Evolutionary conservation across 169 alveolate species (phyloP), one percentile per base, ranked within the genome.

Genomic region (Plasmodium knowlesi): DNA sequence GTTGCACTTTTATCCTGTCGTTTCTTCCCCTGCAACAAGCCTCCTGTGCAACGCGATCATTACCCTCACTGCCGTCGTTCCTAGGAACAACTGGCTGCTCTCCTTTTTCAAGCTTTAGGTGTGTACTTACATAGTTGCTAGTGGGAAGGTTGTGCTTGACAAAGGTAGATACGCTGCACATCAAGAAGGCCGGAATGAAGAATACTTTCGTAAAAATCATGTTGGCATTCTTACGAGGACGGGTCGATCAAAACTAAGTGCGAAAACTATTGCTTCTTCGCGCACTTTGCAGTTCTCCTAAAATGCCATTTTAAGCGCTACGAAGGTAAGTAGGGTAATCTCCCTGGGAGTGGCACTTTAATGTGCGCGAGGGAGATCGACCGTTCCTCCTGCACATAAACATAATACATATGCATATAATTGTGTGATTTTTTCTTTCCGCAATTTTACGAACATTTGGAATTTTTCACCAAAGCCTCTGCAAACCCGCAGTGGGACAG

Each of bases 191-290:
- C 39, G 61, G 73, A 39, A 89, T 32, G 39, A 89, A 67, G 37
- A 57, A 89, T 30, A 39, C 19, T 39, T 71, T 89, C 54, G 37
- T 34, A 67, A 89, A 89, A 37, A 78, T 22, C 94, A 89, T 89
- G 57, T 83, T 89, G 37, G 22, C 90, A 89, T 79, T 89, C 79
- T 89, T 39, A 89, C 46, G 50, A 32, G 9, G 57, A 16, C 37
- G 19, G 41, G 71, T 46, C 32, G 54, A 41, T 14, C 46, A 16
- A 46, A 84, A 50, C 34, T 12, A 39, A 84, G 73, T 25, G 19
- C 10, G 39, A 19, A 74, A 74, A 32, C 14, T 70, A 14, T 22
- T 37, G 46, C 32, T 70, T 19, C 32, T 41, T 70, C 76, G 46
- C 46, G 41, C 37, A 16, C 10, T 74, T 30, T 50, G 67, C 30